Evolutionary conservation across 2,329 filamentous ascomycete genomes (phyloP).

Genomic region (Allantophomopsis lycopodina): DNA sequence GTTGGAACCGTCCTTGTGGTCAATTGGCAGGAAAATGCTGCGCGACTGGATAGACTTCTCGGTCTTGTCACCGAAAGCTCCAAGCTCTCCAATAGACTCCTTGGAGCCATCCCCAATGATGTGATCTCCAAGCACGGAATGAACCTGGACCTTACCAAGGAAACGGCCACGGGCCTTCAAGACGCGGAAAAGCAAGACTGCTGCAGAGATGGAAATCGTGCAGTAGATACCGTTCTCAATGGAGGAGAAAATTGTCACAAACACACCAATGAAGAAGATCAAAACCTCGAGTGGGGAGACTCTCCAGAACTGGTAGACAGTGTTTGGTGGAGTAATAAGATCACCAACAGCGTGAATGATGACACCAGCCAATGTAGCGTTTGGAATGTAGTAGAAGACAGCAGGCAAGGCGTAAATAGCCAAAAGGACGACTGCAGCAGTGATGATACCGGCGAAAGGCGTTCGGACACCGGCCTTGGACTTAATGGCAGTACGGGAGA

Average conservation of each 20-base stretch:
- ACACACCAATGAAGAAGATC: constrained; percentile 86
- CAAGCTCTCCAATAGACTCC: constrained; percentile 17
- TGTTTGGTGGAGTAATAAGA: constrained; percentile 80
- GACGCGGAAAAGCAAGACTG: constrained; percentile 69
- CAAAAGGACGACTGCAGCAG: constrained; percentile 70
- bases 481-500: constrained; percentile 92
- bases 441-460: constrained; percentile 81
- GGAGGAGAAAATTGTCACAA: constrained; percentile 74
- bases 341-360: constrained; percentile 95
- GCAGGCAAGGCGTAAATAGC: constrained; percentile 81
- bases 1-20: constrained; percentile 83
- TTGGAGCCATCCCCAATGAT: constrained; percentile 46
- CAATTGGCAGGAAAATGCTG: constrained; percentile 76
- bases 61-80: neutral
- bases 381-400: constrained; percentile 90
- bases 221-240: constrained; percentile 92
- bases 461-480: constrained; percentile 92
- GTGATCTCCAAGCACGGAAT: constrained; percentile 70
- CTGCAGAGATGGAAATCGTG: constrained; percentile 65
- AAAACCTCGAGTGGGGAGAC: constrained; percentile 81
- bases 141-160: constrained; percentile 70
- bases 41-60: constrained; percentile 33
- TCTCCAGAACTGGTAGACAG: constrained; percentile 88
- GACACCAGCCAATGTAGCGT: constrained; percentile 65
- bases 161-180: constrained; percentile 74